Base-by-base conservation (phyloP, 2,329 filamentous ascomycete genomes). In the Cryphonectria carpinicola region DNA sequence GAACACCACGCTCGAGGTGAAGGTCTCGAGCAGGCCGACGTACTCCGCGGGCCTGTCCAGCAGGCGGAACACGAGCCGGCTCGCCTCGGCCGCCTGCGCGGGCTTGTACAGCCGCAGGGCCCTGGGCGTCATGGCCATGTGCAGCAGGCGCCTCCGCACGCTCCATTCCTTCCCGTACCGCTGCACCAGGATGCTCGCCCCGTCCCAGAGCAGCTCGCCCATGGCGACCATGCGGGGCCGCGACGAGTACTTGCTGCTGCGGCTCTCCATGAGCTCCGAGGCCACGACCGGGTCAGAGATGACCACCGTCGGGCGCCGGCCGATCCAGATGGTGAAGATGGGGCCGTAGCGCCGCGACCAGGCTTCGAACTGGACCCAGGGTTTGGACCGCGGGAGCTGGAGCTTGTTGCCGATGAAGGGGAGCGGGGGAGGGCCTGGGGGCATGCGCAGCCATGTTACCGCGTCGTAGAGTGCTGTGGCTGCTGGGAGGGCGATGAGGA, bases 1-100 rank as follows among this genome's bases (percentile, higher is more conserved):
- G 72, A 86, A 85, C 7, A 86, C 84, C 43, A 87, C 79, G 72
- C 82, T 84, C 1, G 82, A 81, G 0, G 84, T 84, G 73, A 84
- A 87, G 0, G 83, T 79, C 73, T 86, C 82, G 35, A 86, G 79
- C 25, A 82, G 78, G 65, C 82, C 80, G 72, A 84, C 83, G 78
- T 84, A 86, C 35, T 80, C 79, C 1, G 73, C 69, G 0, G 82
- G 80, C 6, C 77, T 77, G 4, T 76, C 69, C 17, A 87, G 76
- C 7, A 87, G 76, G 8, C 84, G 80, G 70, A 74, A 78, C 66
- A 82, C 80, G 4, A 87, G 73, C n/a, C 84, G 79, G 10, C 79
- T 80, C 28, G 84, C 82, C 72, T 87, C 84, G 8, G 85, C 81
- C 41, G 84, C 83, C 74, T 87, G 85, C 1, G 84, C 79, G 1